Conservation (phyloP, 73 alveolate species). For the Paramecium tetraurelia region DNA sequence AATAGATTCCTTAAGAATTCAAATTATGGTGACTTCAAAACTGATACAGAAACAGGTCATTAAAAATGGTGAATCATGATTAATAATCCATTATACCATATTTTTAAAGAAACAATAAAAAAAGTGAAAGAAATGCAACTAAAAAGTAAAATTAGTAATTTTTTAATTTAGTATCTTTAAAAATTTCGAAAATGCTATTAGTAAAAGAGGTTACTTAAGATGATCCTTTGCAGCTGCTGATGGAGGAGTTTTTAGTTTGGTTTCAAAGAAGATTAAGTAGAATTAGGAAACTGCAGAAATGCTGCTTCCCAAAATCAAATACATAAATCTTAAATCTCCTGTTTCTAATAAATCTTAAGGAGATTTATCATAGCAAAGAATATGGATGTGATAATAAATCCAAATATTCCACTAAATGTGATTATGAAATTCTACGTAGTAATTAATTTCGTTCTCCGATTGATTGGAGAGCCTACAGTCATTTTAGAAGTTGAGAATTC, state of each 20-base stretch:
- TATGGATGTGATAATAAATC: conserved; percentile 4
- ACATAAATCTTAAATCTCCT: background rate
- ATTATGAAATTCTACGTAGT: conserved; percentile 16
- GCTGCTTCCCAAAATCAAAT: background rate
- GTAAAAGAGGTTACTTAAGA: background rate
- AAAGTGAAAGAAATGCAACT: too few species aligned
- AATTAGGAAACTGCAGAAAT: background rate
- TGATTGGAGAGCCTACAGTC: background rate
- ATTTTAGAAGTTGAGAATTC: conserved; percentile 4
- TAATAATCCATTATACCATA: too few species aligned
- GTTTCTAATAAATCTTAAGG: background rate
- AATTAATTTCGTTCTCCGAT: background rate
- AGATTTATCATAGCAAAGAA: background rate
- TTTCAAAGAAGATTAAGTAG: background rate
- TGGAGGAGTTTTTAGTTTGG: conserved; percentile 17
- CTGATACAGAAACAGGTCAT: too few species aligned
- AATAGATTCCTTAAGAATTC: too few species aligned
- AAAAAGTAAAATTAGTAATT: too few species aligned
- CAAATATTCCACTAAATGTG: conserved; percentile 40
- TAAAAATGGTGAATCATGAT: too few species aligned
- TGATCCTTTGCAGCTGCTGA: background rate
- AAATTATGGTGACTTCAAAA: too few species aligned
- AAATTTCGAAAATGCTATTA: background rate
- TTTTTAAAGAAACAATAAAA: too few species aligned
- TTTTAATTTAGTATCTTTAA: conserved; percentile 6